Base-by-base conservation (phyloP, 2,329 filamentous ascomycete genomes). In the Fusarium vanettenii region DNA sequence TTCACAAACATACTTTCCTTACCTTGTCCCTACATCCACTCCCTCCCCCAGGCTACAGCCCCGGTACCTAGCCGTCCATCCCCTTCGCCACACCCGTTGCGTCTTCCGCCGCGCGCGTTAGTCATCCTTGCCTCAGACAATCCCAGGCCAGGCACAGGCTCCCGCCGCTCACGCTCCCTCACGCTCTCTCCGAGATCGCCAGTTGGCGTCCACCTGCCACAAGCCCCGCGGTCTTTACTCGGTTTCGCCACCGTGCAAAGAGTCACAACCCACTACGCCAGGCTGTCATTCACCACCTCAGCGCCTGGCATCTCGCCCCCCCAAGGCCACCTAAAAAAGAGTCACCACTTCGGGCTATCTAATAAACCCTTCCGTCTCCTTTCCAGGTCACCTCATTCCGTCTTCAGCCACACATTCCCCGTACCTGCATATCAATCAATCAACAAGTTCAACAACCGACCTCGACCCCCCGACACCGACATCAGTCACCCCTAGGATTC, bases 101-200 rank as follows among this genome's bases (percentile, higher is more conserved):
- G 69, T 76, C 76, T 55, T 74, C 73, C 66, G 22, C 61, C 61
- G 67, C 45, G 48, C 27, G 20, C 69, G 69, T 78, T 74, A 77
- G 76, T 78, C 76, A 78, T 78, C 71, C 70, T 60, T 74, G 71
- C 68, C 66, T 71, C 64, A 63, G 66, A 70, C 45, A 64, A 68
- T 65, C 43, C 43, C 43, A 52, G 48, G 25, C 63, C 72, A 72
- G 69, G 70, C 76, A 70, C 69, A 78, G 75, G 73, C 77, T 77
- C 70, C 75, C 75, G 73, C 72, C 75, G 71, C 77, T 75, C 77
- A 78, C 79, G 77, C 78, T 70, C 72, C 76, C 80, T 82, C 82
- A 79, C 80, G 79, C 78, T 74, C 69, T 77, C 81, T 83, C 82
- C 83, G 82, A 83, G 81, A 80, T 83, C 82, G 82, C 81, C 82